Evolutionary conservation across 306 rosid genomes (phyloP).

Genomic region (Gastrolobium villosum): DNA sequence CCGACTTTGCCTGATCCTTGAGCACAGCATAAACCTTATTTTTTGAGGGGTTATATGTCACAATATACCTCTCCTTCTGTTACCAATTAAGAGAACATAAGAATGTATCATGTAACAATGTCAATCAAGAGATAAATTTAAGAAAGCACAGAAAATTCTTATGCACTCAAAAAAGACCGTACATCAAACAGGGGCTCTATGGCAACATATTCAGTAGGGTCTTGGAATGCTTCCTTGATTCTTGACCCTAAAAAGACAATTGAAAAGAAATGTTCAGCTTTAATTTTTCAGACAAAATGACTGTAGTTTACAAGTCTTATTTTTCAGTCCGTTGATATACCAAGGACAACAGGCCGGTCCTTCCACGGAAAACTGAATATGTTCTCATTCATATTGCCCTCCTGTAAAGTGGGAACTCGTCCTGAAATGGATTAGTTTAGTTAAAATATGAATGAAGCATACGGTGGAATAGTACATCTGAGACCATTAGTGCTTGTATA

Average conservation of each 20-base stretch:
- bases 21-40: constrained; percentile 91
- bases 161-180: constrained; percentile 36
- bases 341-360: constrained; percentile 90
- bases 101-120: constrained; percentile 31
- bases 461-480: constrained; percentile 21
- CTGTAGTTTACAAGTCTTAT: constrained; percentile 37
- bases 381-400: constrained; percentile 84
- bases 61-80: constrained; percentile 90
- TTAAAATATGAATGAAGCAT: constrained; percentile 39
- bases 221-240: constrained; percentile 96
- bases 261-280: constrained; percentile 36
- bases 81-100: constrained; percentile 46
- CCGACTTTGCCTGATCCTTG: constrained; percentile 94
- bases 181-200: constrained; percentile 89
- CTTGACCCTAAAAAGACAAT: constrained; percentile 73
- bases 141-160: constrained; percentile 19
- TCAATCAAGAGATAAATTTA: constrained; percentile 29
- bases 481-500: constrained; percentile 20
- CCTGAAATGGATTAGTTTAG: constrained; percentile 61
- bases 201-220: constrained; percentile 85
- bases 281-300: constrained; percentile 41
- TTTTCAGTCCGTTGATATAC: constrained; percentile 55
- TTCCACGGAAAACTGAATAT: constrained; percentile 92
- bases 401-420: constrained; percentile 83
- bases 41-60: constrained; percentile 85